phyloP scores from a whole-genome alignment of 2,329 filamentous ascomycete species.

The Xylaria sp. region DNA sequence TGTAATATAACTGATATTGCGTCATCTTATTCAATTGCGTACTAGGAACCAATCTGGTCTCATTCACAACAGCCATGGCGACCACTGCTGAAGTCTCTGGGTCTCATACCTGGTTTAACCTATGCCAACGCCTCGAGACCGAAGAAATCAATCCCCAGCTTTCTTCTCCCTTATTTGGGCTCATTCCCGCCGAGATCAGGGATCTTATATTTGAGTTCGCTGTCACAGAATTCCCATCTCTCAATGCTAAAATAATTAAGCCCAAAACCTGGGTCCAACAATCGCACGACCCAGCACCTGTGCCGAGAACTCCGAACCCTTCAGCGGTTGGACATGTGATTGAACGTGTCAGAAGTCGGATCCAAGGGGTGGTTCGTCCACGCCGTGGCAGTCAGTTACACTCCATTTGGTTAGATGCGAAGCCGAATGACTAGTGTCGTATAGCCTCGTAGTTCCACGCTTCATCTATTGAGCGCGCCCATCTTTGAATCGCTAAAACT shows the following conservation, averaged over 20 bases:
- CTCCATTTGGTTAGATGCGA: not conserved
- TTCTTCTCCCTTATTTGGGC: constrained; percentile 39
- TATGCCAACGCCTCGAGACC: constrained; percentile 33
- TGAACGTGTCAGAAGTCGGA: constrained; percentile 9
- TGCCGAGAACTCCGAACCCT: constrained; percentile 9
- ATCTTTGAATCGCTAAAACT: constrained; percentile 1
- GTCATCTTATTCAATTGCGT: not conserved
- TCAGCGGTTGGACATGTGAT: constrained; percentile 1
- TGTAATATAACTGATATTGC: not conserved
- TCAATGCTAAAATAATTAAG: constrained; percentile 9
- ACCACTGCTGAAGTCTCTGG: not conserved
- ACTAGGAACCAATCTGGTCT: not conserved
- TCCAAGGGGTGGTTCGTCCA: constrained; percentile 9
- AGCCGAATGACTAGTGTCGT: constrained; percentile 18
- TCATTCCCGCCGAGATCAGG: constrained; percentile 49
- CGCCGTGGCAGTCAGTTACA: constrained; percentile 19
- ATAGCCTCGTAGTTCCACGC: not conserved
- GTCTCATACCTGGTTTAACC: constrained; percentile 20
- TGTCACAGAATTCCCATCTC: constrained; percentile 41
- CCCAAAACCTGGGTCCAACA: constrained; percentile 35
- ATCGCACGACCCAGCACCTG: constrained; percentile 35
- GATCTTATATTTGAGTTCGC: constrained; percentile 50
- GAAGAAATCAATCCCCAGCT: constrained; percentile 37
- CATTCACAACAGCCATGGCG: constrained; percentile 8
- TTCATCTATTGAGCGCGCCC: not conserved